A percentile compares a stretch with the other conserved stretches of the same genome.
Conservation (phyloP, 805 yeast species). For the Clavispora santaluciae region DNA sequence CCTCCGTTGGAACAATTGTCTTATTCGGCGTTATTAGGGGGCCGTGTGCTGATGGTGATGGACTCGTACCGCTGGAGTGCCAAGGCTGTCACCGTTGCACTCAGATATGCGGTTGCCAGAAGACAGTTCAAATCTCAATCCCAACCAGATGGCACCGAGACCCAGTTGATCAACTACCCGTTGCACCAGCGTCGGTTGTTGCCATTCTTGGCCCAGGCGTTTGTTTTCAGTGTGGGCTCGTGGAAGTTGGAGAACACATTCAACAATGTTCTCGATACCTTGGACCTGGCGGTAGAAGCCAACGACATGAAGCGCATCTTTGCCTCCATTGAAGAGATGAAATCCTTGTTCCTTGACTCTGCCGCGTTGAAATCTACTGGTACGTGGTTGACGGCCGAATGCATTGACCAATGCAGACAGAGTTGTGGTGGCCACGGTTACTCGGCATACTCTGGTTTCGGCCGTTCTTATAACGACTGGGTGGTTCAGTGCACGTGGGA, state of each 20-base stretch:
- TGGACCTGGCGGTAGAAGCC: slow-evolving; percentile 14
- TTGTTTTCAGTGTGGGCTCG: slow-evolving; percentile 15
- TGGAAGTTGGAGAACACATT: slow-evolving; percentile 14
- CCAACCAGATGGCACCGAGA: slow-evolving; percentile 19
- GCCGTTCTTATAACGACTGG: slow-evolving; percentile 19
- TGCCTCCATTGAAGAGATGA: slow-evolving; percentile 11
- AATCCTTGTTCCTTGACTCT: slow-evolving; percentile 16
- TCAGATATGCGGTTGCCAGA: slow-evolving; percentile 19
- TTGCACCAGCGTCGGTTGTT: slow-evolving; percentile 18
- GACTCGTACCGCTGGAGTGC: slow-evolving; percentile 19
- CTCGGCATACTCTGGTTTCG: slow-evolving; percentile 18
- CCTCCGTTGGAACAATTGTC: slow-evolving; percentile 19
- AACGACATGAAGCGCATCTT: slow-evolving; percentile 13
- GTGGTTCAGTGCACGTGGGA: slow-evolving; percentile 22
- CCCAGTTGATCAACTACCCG: slow-evolving; percentile 20
- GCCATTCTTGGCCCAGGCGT: slow-evolving; percentile 19
- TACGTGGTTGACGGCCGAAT: slow-evolving; percentile 21
- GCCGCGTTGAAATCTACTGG: slow-evolving; percentile 17
- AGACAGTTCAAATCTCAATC: slow-evolving; percentile 17
- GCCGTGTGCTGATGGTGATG: slow-evolving; percentile 18
- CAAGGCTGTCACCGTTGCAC: slow-evolving; percentile 16
- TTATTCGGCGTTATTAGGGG: slow-evolving; percentile 18
- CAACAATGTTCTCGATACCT: slow-evolving; percentile 9
- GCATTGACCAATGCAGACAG: slow-evolving; percentile 19
- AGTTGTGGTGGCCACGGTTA: slow-evolving; percentile 21